phyloP scores from a whole-genome alignment of 306 rosid genomes.

The Benincasa hispida region DNA sequence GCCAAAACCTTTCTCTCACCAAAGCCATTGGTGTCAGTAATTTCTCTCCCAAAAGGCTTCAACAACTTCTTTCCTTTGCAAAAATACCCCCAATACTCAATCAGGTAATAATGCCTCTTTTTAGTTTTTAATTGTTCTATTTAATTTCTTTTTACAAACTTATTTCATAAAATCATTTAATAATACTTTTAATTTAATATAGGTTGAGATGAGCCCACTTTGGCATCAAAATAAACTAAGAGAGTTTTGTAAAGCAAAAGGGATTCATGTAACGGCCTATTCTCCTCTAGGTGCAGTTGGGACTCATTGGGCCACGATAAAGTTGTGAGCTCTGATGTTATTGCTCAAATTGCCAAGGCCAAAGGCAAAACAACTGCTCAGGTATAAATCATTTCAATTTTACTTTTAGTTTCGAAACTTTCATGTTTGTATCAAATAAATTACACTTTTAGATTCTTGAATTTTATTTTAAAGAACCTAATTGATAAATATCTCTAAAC shows the following conservation, averaged over 20 bases:
- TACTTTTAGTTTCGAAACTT: too few species aligned
- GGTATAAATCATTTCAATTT: slow-evolving; percentile 10
- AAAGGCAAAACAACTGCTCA: slow-evolving; percentile 38
- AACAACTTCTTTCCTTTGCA: slow-evolving; percentile 45
- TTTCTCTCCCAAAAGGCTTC: slow-evolving; percentile 55
- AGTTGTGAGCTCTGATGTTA: slow-evolving; percentile 17
- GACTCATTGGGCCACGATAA: slow-evolving; percentile 15
- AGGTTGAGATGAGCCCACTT: slow-evolving; percentile 45
- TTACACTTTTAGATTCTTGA: too few species aligned
- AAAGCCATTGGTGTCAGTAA: slow-evolving; percentile 76
- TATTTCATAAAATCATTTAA: too few species aligned
- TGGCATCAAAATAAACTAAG: slow-evolving; percentile 36
- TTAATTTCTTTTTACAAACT: too few species aligned
- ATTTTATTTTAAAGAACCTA: too few species aligned
- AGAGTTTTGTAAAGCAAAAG: slow-evolving; percentile 30
- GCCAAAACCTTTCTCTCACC: slow-evolving; percentile 63
- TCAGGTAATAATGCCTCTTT: slow-evolving; percentile 28
- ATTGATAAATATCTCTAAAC: too few species aligned
- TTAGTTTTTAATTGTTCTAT: too few species aligned
- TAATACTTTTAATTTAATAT: too few species aligned
- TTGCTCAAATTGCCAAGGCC: slow-evolving; percentile 22
- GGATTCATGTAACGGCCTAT: slow-evolving; percentile 30
- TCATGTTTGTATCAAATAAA: too few species aligned
- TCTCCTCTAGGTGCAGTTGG: slow-evolving; percentile 34
- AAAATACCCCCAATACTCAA: slow-evolving; percentile 54